phyloP scores from a whole-genome alignment of 208 protist genomes.

The Pavlovales sp. region DNA sequence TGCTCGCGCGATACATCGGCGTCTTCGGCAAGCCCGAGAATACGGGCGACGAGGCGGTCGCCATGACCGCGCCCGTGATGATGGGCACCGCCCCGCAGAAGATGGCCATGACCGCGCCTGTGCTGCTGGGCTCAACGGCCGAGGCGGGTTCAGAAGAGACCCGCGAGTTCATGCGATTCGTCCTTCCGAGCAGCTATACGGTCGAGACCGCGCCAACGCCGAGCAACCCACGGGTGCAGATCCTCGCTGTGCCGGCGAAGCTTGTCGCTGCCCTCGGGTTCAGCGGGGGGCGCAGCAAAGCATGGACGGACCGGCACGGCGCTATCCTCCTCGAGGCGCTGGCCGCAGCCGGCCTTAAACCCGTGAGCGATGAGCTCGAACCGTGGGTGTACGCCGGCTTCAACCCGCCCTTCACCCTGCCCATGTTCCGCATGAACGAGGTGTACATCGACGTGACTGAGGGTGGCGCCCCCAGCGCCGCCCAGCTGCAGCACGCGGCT shows the following conservation, averaged over 20 bases:
- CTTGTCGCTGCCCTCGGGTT: background rate
- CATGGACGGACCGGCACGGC: background rate
- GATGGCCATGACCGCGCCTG: slow-evolving; percentile 18
- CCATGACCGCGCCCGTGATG: slow-evolving; percentile 12
- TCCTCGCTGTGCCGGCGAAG: background rate
- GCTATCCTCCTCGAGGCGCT: background rate
- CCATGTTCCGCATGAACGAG: background rate
- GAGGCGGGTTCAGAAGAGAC: background rate
- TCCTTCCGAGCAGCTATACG: background rate
- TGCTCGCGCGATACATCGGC: slow-evolving; percentile 7
- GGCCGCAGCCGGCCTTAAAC: background rate
- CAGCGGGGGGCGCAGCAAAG: background rate
- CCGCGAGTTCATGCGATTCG: background rate
- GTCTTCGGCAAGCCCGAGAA: slow-evolving; percentile 20
- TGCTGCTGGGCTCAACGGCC: background rate
- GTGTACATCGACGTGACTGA: background rate
- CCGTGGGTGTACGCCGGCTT: background rate
- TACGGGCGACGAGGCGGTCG: background rate
- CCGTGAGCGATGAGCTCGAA: background rate
- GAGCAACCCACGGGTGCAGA: background rate
- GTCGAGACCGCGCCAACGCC: background rate
- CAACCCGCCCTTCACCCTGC: background rate
- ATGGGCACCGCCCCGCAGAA: background rate
- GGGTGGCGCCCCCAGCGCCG: background rate
- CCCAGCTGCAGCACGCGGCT: too few relatives aligned